Percentiles rank a stretch among this genome's conserved stretches.
phyloP scores from a whole-genome alignment of 352 stramenopile species.

The Pythium apleroticum region DNA sequence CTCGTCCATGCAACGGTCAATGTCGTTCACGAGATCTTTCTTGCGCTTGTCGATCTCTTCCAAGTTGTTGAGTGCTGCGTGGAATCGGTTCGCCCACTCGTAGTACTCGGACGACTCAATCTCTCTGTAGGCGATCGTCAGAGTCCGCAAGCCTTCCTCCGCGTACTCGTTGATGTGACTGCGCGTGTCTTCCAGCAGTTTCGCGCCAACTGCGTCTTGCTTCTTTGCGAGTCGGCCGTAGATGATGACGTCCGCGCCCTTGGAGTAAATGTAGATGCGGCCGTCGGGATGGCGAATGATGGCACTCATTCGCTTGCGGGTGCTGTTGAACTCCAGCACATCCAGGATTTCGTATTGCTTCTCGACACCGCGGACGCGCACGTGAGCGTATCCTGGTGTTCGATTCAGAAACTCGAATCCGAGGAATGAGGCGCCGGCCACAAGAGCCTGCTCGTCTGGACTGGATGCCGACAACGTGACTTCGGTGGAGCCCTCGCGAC shows the following conservation, averaged over 20 bases:
- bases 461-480: constrained; percentile 73
- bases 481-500: constrained; percentile 64
- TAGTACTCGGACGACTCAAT: constrained; percentile 50
- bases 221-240: constrained; percentile 45
- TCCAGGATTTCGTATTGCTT: constrained; percentile 82
- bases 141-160: constrained; percentile 84
- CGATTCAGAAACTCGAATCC: constrained; percentile 79
- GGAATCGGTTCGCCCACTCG: constrained; percentile 59
- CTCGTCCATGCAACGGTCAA: constrained; percentile 79
- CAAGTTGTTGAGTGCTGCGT: constrained; percentile 68
- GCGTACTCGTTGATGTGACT: constrained; percentile 81
- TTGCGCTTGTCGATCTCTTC: constrained; percentile 81
- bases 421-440: constrained; percentile 69
- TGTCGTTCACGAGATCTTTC: constrained; percentile 65
- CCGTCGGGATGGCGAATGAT: constrained; percentile 77
- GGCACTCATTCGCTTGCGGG: constrained; percentile 92
- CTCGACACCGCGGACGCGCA: constrained; percentile 44
- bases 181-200: constrained; percentile 30
- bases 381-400: constrained; percentile 45
- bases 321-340: constrained; percentile 92
- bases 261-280: constrained; percentile 65
- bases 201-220: constrained; percentile 18
- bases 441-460: constrained; percentile 88
- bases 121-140: constrained; percentile 81
- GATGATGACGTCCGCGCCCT: constrained; percentile 74